A percentile compares a stretch with the other conserved stretches of the same genome.
Conservation (phyloP, 2,329 filamentous ascomycete species). For the Fonsecaea nubica region DNA sequence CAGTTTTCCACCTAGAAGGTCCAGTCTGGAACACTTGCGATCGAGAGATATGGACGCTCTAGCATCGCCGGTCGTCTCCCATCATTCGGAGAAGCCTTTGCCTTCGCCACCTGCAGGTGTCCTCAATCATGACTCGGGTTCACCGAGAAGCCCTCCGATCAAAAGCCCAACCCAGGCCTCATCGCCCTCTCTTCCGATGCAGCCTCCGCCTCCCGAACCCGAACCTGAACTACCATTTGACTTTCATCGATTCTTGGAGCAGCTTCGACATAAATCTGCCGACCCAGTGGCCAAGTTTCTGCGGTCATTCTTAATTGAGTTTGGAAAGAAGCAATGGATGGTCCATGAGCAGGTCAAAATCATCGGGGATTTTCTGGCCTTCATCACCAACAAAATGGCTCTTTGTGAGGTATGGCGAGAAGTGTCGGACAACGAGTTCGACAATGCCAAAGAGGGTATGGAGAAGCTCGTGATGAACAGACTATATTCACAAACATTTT, state of each 20-base stretch:
- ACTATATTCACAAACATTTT: constrained; percentile 94
- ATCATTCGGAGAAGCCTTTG: constrained; percentile 35
- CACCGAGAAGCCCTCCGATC: constrained; percentile 41
- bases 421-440: constrained; percentile 94
- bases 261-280: constrained; percentile 94
- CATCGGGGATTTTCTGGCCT: constrained; percentile 92
- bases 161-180: constrained; percentile 33
- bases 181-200: constrained; percentile 23
- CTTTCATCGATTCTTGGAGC: constrained; percentile 95
- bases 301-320: constrained; percentile 91
- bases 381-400: constrained; percentile 98
- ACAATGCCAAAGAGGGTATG: constrained; percentile 98
- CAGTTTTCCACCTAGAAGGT: constrained; percentile 80
- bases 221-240: constrained; percentile 91
- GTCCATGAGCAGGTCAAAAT: constrained; percentile 99
- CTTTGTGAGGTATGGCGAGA: constrained; percentile 96
- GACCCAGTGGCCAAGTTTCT: constrained; percentile 96
- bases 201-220: constrained; percentile 70
- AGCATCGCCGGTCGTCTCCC: constrained; percentile 34
- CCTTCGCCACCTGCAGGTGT: constrained; percentile 40
- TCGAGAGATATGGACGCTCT: constrained; percentile 46
- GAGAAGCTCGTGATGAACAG: constrained; percentile 99
- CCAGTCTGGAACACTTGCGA: constrained; percentile 78
- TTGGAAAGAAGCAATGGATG: constrained; percentile 98
- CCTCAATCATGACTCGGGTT: constrained; percentile 41